Evolutionary conservation across 2,329 filamentous ascomycete genomes (phyloP), one percentile per base, ranked within the genome.

Genomic region (Neonectria hederae): DNA sequence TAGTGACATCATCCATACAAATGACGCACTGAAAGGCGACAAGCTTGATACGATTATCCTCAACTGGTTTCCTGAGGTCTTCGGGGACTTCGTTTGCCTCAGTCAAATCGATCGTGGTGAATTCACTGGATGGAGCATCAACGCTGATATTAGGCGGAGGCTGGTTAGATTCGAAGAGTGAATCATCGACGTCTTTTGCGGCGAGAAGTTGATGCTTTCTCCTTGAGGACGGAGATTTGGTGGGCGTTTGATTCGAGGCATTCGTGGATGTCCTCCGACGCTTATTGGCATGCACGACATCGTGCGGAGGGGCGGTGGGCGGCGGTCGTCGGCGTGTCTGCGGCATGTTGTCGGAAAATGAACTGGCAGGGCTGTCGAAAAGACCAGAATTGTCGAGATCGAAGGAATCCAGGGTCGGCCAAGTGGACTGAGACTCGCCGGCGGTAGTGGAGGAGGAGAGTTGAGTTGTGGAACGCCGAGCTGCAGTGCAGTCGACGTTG

Each of bases 1-100:
- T 80, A 2, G 83, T 84, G 26, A 82, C 84, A 65, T 87, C 82
- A 65, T 90, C 89, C 86, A 90, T 88, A 76, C 89, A 91, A 62
- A 91, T 90, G 46, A 88, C 87, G 66, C 89, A 91, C 76, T 90
- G 86, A 52, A 90, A 88, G 4, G 81, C 79, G 48, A 82, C 80
- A 17, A 91, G 76, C 74, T 86, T 87, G 72, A 82, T 75, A 54
- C 77, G 81, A 11, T 83, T 85, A 54, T 86, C 84, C 54, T 81
- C 79, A 58, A 83, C 79, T 11, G 81, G 81, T 65, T 80, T 79
- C 63, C 78, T 76, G n/a, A 83, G 74, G 52, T 83, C 77, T 11
- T 79, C 75, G 0, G 82, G 82, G 2, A 84, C 77, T 40, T 82
- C 80, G 11, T 81, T 82, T 5, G 78, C 77, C 64, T 82, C 81